Conservation (phyloP, 2,329 filamentous ascomycete genomes). For the Trichoderma guizhouense region DNA sequence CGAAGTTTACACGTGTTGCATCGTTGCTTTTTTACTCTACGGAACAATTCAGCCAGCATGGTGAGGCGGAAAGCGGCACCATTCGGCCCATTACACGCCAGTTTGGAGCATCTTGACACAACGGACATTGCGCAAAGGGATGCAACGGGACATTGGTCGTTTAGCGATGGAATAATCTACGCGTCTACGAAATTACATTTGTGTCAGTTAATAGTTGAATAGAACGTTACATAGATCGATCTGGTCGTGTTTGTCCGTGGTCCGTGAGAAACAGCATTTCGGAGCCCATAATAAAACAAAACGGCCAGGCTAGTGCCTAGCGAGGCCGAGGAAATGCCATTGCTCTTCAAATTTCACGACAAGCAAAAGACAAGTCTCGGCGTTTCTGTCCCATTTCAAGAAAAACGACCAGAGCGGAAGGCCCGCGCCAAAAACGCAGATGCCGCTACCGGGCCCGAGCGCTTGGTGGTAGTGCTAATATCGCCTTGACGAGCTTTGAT, state of each 20-base stretch:
- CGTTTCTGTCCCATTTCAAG: not conserved
- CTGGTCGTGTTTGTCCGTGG: not conserved
- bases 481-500: not conserved
- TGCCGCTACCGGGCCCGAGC: constrained; percentile 5
- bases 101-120: not conserved
- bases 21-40: not conserved
- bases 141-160: not conserved
- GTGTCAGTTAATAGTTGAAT: not conserved
- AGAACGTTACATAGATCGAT: constrained; percentile 10
- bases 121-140: not conserved
- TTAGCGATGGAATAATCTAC: not conserved
- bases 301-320: not conserved
- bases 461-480: not conserved
- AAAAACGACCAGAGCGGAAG: not conserved
- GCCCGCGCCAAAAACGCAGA: not conserved
- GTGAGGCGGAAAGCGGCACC: not conserved
- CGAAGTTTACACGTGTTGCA: not conserved
- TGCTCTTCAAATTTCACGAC: not conserved
- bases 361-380: not conserved
- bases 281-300: not conserved
- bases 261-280: not conserved
- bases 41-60: not conserved
- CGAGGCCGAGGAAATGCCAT: not conserved
- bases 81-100: not conserved
- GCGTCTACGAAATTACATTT: not conserved